A percentile compares a stretch with the other conserved stretches of the same genome.
Evolutionary conservation across 2,329 filamentous ascomycete species (phyloP).

Genomic region (Fusarium hostae): DNA sequence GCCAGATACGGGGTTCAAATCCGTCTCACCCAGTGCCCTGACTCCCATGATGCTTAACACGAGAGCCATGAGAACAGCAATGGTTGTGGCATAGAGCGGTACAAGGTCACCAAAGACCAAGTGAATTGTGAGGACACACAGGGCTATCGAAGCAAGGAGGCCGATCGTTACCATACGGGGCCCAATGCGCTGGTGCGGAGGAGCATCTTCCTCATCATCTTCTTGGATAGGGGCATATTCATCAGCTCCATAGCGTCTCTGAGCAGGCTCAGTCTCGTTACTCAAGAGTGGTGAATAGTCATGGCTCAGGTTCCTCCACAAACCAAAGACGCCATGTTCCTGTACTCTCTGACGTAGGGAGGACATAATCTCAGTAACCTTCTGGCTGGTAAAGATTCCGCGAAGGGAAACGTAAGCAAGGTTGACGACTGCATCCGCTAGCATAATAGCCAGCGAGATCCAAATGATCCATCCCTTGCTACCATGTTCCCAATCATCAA

Average conservation of each 20-base stretch:
- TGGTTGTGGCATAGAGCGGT: conserved; percentile 77
- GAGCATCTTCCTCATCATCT: conserved; percentile 78
- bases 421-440: conserved; percentile 90
- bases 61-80: conserved; percentile 86
- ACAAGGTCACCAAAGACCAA: conserved; percentile 86
- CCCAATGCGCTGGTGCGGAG: conserved; percentile 82
- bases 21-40: conserved; percentile 79
- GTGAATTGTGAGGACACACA: conserved; percentile 86
- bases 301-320: conserved; percentile 33
- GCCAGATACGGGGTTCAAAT: conserved; percentile 94
- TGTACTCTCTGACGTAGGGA: conserved; percentile 26
- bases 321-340: conserved; percentile 34
- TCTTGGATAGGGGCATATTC: conserved; percentile 47
- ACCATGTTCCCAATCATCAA: conserved; percentile 88
- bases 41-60: conserved; percentile 80
- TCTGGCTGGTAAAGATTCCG: conserved; percentile 57
- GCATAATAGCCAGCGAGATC: conserved; percentile 95
- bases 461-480: conserved; percentile 99
- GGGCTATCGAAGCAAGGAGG: conserved; percentile 77
- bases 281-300: conserved; percentile 41
- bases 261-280: conserved; percentile 9
- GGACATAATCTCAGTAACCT: background rate
- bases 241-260: conserved; percentile 3
- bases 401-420: conserved; percentile 80
- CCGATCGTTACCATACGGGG: conserved; percentile 77